Evolutionary conservation across 805 yeast species (phyloP).

Genomic region (Nakazawaea siamensis): DNA sequence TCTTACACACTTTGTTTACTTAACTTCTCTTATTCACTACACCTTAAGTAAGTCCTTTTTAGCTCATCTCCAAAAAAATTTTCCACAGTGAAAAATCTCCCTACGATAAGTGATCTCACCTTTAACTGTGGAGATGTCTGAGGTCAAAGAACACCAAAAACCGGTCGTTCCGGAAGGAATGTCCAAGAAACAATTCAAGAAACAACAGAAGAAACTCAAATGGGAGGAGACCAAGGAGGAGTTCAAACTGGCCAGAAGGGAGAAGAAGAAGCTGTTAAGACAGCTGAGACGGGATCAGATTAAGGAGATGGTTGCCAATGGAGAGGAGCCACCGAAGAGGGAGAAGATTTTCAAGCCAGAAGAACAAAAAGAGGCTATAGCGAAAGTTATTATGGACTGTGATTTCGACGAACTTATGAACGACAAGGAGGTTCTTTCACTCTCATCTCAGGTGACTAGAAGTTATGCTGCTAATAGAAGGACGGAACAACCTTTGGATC

Average conservation of each 20-base stretch:
- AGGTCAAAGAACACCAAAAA: not conserved
- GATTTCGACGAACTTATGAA: conserved; percentile 86
- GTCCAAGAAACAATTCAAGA: conserved; percentile 82
- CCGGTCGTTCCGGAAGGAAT: conserved; percentile 70
- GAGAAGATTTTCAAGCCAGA: conserved; percentile 27
- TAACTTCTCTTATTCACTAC: too few relatives aligned
- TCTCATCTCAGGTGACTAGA: conserved; percentile 75
- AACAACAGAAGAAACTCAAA: conserved; percentile 44
- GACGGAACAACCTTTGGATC: conserved; percentile 45
- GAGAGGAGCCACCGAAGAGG: conserved; percentile 27
- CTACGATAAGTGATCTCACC: too few relatives aligned
- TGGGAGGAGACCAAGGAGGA: conserved; percentile 63
- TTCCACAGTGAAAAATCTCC: too few relatives aligned
- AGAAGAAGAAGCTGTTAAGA: conserved; percentile 40
- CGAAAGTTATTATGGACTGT: conserved; percentile 72
- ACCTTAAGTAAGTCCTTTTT: too few relatives aligned
- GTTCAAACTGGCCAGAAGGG: conserved; percentile 42
- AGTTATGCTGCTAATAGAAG: conserved; percentile 73
- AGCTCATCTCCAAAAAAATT: too few relatives aligned
- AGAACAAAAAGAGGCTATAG: conserved; percentile 40
- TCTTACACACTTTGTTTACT: too few relatives aligned
- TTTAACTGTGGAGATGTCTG: not conserved
- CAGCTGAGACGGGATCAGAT: conserved; percentile 21
- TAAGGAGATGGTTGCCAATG: conserved; percentile 26
- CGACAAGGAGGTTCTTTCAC: conserved; percentile 57